Evolutionary conservation across 2,329 filamentous ascomycete species (phyloP).

Genomic region (Calonectria crousiana): DNA sequence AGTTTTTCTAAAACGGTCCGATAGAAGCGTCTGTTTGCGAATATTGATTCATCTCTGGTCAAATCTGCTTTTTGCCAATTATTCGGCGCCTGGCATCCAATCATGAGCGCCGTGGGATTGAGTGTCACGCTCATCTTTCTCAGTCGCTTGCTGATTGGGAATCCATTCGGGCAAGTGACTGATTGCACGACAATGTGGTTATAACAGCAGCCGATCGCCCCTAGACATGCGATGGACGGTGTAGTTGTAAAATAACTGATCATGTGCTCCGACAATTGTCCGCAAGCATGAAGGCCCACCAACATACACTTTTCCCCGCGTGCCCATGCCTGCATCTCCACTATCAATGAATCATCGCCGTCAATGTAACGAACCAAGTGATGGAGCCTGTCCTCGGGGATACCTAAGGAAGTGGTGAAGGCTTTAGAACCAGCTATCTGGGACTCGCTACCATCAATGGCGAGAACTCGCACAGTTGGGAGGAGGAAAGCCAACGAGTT

Average conservation of each 20-base stretch:
- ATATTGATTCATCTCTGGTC: slow-evolving; percentile 32
- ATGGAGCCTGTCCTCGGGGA: slow-evolving; percentile 35
- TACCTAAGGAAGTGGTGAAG: slow-evolving; percentile 37
- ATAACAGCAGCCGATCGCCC: slow-evolving; percentile 49
- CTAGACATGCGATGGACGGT: slow-evolving; percentile 39
- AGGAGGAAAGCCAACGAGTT: slow-evolving; percentile 45
- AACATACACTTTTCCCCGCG: slow-evolving; percentile 45
- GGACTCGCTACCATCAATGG: slow-evolving; percentile 48
- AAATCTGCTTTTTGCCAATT: slow-evolving; percentile 46
- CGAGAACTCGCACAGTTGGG: slow-evolving; percentile 42
- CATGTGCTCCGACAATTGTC: slow-evolving; percentile 50
- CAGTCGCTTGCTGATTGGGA: slow-evolving; percentile 52
- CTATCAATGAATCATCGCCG: slow-evolving; percentile 34
- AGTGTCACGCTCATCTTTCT: slow-evolving; percentile 36
- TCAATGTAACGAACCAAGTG: slow-evolving; percentile 47
- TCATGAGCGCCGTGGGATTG: slow-evolving; percentile 49
- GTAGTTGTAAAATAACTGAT: slow-evolving; percentile 43
- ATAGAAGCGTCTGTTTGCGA: slow-evolving; percentile 43
- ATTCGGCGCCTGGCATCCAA: slow-evolving; percentile 48
- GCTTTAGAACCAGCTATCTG: slow-evolving; percentile 45
- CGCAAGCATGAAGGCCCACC: slow-evolving; percentile 49
- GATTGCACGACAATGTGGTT: slow-evolving; percentile 50
- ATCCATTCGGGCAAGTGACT: slow-evolving; percentile 51
- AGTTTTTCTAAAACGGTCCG: slow-evolving; percentile 44
- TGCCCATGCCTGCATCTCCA: slow-evolving; percentile 44